Base-by-base conservation (phyloP, 306 rosid species). In the Sphenostylis stenocarpa region DNA sequence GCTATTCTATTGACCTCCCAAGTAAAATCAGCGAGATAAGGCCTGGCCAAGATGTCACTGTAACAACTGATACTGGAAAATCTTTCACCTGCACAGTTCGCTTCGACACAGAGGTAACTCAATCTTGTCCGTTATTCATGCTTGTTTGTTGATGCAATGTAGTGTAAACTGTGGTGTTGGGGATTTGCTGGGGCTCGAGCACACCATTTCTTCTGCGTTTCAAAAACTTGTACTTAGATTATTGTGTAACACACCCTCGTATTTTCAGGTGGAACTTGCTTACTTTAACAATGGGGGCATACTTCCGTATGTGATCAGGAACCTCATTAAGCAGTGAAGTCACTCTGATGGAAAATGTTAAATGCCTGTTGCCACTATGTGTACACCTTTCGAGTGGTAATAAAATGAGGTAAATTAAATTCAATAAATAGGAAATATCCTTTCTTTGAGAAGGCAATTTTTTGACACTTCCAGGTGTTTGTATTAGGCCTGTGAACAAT, bases 1-100 rank as follows among this genome's bases (percentile, higher is more conserved):
- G 98, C 3, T 96, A 78, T 79, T 63, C 91, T 53, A 92, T 96
- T 53, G 99, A 89, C 77, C 96, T 96, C 65, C 98, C 99, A 16
- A 88, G 77, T 85, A 84, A 84, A 6, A 81, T 96, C 78, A 91
- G 88, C 6, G 90, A 91, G 83, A 90, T 96, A 16, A 90, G 88
- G 81, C 99, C 99, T 10, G 99, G 99, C 72, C 99, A 96, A 84
- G 99, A 96, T 77, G 94, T 96, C 49, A 88, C 90, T 2, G 96
- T 96, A 83, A 87, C 82, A 31, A 91, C 99, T 1, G 90, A 91
- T 78, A 72, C 23, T 6, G 98, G 99, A 49, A 96, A 92, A 83
- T 89, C 97, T 75, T 96, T 96, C 85, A 86, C 87, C 73, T 96
- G 99, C 85, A 84, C 82, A 3, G 94, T 21, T 20, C 99, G 99